Evolutionary conservation across 78 protist species (phyloP), one percentile per base, ranked within the genome.

Genomic region (Acrasis kona): DNA sequence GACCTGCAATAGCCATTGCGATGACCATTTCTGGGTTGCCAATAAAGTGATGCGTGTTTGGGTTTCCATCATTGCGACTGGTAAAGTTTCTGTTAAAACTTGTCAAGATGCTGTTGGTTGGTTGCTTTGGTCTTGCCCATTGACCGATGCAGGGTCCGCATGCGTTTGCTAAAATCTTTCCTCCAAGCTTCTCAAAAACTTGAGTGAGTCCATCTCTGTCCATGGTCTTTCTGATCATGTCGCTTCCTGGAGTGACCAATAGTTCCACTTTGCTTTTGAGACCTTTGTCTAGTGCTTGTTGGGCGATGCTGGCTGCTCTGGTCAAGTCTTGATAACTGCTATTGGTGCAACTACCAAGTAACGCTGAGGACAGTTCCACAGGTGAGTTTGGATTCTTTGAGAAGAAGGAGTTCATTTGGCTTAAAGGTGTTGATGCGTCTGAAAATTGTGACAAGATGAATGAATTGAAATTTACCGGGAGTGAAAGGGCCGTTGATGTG

Each of bases 71-170:
- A 80, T 90, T 89, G 37, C 98, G 75, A 79, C 76, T 78, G 30
- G 94, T 79, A 65, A 94, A 94, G 87, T 94, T 94, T 58, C 98
- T 87, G 87, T 94, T 94, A 92, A 72, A 94, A 19, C 96, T 91
- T 65, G 96, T 89, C 64, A 94, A 73, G 76, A 94, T 94, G 12
- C 88, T 77, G 92, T 94, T 94, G 75, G 41, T 39, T 73, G 74
- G 77, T 19, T 90, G 94, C 74, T 83, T 78, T 36, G 28, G 72
- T 5, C 97, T 79, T 79, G 89, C 90, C 97, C 97, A 94, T 80
- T 94, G 93, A 10, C 91, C 91, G 1, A 94, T 94, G 84, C 98
- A 94, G 28, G 98, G 98, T 29, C 98, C 98, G 58, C 98, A 94
- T 19, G 98, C 98, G 77, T 94, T 94, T 36, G 96, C 96, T 3